Evolutionary conservation across 1,284 basidiomycete genomes (phyloP).

Genomic region (Entoloma clypeatum): DNA sequence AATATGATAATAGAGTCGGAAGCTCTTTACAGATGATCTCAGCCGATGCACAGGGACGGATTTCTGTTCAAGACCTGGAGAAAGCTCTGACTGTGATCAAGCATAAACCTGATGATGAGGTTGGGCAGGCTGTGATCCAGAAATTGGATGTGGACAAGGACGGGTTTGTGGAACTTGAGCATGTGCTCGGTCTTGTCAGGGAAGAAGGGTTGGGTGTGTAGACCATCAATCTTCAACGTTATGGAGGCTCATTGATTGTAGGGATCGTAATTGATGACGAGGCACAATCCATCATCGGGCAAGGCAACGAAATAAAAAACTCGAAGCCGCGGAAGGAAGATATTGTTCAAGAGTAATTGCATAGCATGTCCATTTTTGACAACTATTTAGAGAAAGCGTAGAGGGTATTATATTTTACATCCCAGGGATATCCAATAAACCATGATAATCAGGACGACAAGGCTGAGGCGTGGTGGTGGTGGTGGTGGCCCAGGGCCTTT

Average conservation of each 20-base stretch:
- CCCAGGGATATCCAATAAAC: conserved; percentile 19
- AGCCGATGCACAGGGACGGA: conserved; percentile 87
- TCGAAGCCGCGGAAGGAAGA: conserved; percentile 82
- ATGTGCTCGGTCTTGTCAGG: conserved; percentile 74
- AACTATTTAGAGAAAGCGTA: conserved; percentile 15
- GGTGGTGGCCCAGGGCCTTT: conserved; percentile 7
- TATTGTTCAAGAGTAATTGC: conserved; percentile 68
- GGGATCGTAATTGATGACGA: conserved; percentile 74
- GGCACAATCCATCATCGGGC: conserved; percentile 68
- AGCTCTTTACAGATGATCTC: conserved; percentile 93
- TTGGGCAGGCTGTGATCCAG: conserved; percentile 85
- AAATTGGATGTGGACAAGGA: conserved; percentile 97
- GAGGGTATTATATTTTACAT: conserved; percentile 25
- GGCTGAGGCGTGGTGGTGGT: conserved; percentile 14
- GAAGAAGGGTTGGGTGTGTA: conserved; percentile 72
- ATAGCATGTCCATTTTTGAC: conserved; percentile 8
- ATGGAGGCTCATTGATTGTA: conserved; percentile 27
- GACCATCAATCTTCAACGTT: no score
- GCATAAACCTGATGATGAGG: conserved; percentile 88
- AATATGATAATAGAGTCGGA: conserved; percentile 90
- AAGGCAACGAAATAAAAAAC: conserved; percentile 72
- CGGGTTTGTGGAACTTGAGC: conserved; percentile 87
- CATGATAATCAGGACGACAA: conserved; percentile 11
- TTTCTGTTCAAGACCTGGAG: conserved; percentile 86
- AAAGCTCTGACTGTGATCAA: conserved; percentile 92